Evolutionary conservation across 2,329 filamentous ascomycete genomes (phyloP), one percentile per base, ranked within the genome.

Genomic region (Penicillium expansum): DNA sequence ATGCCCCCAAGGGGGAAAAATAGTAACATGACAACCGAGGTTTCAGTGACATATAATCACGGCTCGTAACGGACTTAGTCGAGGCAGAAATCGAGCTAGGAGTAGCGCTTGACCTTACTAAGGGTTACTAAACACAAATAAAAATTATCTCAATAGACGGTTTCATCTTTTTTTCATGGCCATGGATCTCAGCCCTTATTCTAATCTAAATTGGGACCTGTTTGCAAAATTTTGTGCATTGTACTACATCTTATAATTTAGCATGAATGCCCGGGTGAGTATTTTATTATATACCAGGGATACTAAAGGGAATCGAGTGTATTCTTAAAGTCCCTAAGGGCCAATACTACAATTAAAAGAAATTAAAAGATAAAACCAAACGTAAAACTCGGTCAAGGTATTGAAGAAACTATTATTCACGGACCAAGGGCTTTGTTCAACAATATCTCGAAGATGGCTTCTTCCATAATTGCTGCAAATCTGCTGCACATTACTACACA

Each of bases 1-100:
- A 22, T 13, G 38, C 39, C 2, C 5, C 45, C 32, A n/a, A 52
- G 47, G 18, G 24, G 41, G 2, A 58, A 62, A n/a, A 58, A 14
- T 9, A 63, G 61, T 7, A 62, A 61, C 11, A 22, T 60, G 47
- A 61, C 24, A 20, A 62, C 52, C 14, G 58, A 62, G 29, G 58
- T 64, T 1, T 59, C 52, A 2, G 56, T 64, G 3, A 59, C 56
- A 18, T 62, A 59, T 44, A 47, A 58, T 30, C 45, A 11, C 22
- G 11, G 11, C 29, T 33, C 1, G 9, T 43, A 16, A 43, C 27
- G 24, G 30, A 27, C 14, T n/a, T 48, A 1, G 13, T 42, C 14
- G 22, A 11, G 8, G 13, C 14, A n/a, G 5, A 27, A 13, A n/a
- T n/a, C n/a, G n/a, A n/a, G n/a, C n/a, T n/a, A 24, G 8, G 9